Percentiles rank a stretch among this genome's conserved stretches.
These are phyloP conservation scores for Ophiostoma ips DNA, from an alignment of 2,329 filamentous ascomycete genomes.

Conservation along the genomic window DNA sequence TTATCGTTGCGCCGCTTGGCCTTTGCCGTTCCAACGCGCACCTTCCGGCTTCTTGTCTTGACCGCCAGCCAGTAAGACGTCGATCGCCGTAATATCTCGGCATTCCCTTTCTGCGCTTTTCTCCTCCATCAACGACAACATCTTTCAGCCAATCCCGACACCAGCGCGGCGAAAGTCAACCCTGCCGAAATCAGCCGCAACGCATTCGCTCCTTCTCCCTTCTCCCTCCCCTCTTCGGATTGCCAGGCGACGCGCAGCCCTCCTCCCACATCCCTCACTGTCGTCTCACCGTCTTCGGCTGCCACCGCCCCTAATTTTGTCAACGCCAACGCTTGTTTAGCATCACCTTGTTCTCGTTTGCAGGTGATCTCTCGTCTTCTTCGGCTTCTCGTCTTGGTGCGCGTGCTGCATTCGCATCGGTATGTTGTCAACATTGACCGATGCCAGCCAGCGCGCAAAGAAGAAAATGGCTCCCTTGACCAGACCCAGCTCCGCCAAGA, in stretches of 20 bases:
- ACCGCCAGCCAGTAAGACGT: not conserved
- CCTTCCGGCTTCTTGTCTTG: not conserved
- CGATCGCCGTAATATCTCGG: not conserved
- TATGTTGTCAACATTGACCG: not conserved
- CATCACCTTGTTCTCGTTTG: too few species aligned
- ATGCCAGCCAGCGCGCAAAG: slow-evolving; percentile 1
- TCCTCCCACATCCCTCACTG: too few species aligned
- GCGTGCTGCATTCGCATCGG: not conserved
- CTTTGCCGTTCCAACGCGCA: not conserved
- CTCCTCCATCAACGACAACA: not conserved
- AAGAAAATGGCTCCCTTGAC: not conserved
- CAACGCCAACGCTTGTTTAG: too few species aligned
- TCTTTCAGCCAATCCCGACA: not conserved
- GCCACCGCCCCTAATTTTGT: not conserved
- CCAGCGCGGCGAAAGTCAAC: not conserved
- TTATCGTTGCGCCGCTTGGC: not conserved
- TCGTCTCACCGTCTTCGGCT: not conserved
- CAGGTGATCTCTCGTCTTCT: too few species aligned
- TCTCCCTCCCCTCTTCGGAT: not conserved
- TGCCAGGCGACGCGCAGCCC: too few species aligned
- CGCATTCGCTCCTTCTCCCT: not conserved
- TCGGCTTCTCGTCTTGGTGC: not conserved
- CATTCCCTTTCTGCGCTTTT: not conserved
- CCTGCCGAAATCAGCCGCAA: not conserved
- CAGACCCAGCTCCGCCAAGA: not conserved